A percentile compares a stretch with the other conserved stretches of the same genome.
Evolutionary conservation across 768 basidiomycete genomes (phyloP).

Genomic region (Termitomyces sp.): DNA sequence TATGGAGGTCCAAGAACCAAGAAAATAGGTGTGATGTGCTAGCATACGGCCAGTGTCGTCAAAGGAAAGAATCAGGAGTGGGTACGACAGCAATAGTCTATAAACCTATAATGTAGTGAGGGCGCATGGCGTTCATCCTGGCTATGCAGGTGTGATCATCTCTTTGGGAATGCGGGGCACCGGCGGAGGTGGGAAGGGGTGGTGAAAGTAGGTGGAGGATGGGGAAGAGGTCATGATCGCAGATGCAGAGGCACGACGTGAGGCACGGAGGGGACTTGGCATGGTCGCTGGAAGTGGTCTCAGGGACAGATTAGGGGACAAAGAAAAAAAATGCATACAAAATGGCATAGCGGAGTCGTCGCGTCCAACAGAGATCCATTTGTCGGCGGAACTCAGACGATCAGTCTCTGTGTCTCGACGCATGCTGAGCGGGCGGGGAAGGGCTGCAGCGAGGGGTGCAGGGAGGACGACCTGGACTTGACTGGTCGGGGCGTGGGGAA

Average conservation of each 20-base stretch:
- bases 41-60: not conserved
- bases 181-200: constrained; percentile 3
- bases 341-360: not conserved
- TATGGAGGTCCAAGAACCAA: not conserved
- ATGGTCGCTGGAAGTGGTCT: not conserved
- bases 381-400: constrained; percentile 26
- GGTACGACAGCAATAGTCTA: not conserved
- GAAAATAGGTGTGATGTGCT: not conserved
- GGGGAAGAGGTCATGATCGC: constrained; percentile 5
- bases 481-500: constrained; percentile 57
- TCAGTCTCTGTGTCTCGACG: constrained; percentile 10
- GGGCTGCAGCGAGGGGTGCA: constrained; percentile 47
- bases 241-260: constrained; percentile 4
- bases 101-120: constrained; percentile 1
- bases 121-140: not conserved
- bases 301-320: not conserved
- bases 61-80: not conserved
- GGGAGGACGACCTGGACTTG: constrained; percentile 67
- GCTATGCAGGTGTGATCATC: not conserved
- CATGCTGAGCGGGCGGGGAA: constrained; percentile 13
- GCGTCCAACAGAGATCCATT: constrained; percentile 27
- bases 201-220: constrained; percentile 5
- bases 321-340: not conserved
- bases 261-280: not conserved
- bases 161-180: constrained; percentile 3